Evolutionary conservation across 202 grass and related monocot species (phyloP).

Genomic region (Alloteropsis angusta): DNA sequence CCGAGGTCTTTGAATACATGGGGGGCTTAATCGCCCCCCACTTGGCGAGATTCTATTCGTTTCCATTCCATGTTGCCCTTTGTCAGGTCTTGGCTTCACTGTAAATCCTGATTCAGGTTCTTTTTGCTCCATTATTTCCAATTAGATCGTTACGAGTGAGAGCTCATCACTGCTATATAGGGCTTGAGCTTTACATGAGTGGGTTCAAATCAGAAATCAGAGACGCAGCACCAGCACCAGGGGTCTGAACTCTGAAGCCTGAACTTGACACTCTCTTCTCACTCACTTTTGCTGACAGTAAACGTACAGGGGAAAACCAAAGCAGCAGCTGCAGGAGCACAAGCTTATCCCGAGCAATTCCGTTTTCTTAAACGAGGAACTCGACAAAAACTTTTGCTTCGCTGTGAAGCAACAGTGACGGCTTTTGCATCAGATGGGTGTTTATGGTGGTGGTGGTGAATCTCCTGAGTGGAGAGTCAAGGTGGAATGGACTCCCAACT

Average conservation of each 20-base stretch:
- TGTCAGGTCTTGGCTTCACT: background rate
- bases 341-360: slow-evolving; percentile 18
- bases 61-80: background rate
- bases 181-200: background rate
- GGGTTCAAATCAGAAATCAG: background rate
- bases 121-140: background rate
- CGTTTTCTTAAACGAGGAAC: slow-evolving; percentile 3
- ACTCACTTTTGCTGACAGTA: slow-evolving; percentile 13
- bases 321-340: background rate
- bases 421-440: slow-evolving; percentile 15
- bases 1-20: background rate
- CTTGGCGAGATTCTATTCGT: background rate
- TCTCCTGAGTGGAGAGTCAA: slow-evolving; percentile 52
- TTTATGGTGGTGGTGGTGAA: slow-evolving; percentile 21
- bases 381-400: slow-evolving; percentile 17
- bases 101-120: background rate
- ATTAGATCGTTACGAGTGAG: too few species aligned
- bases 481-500: slow-evolving; percentile 29
- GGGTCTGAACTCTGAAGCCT: background rate
- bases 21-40: background rate
- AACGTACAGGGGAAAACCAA: background rate
- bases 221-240: too few species aligned
- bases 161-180: background rate
- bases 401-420: slow-evolving; percentile 43
- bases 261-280: background rate